Base-by-base conservation (phyloP, 1,284 basidiomycete genomes). In the Xerocomus minutiporus region DNA sequence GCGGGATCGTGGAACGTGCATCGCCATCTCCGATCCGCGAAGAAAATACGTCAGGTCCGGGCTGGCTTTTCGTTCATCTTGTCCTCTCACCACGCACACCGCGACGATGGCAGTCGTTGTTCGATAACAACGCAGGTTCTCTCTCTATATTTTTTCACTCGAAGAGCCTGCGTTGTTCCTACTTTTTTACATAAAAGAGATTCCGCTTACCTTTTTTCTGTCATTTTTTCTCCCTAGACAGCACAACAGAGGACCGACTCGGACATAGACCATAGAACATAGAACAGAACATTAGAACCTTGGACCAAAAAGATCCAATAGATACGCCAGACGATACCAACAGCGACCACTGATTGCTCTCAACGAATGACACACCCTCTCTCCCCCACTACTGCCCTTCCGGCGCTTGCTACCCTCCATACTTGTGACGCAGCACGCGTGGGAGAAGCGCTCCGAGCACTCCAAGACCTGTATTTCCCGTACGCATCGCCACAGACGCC, bases 351-450 rank as follows among this genome's bases (percentile, higher is more conserved):
- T 32, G 2, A 11, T 12, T 32, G 32, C 12, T 12, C 12, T 32
- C 28, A 50, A 51, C 46, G 44, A 34, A 64, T 57, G 60, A 41
- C 56, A 53, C 20, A 55, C 59, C 20, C 20, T 20, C 20, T 20
- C 51, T 58, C 72, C 17, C 80, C 81, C 3, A 77, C 77, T 0
- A 52, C 68, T 8, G 71, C 70, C 52, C 73, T 84, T 11, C 82
- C 79, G 4, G 66, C 74, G 3, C 74, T 84, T n/a, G 59, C 61
- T n/a, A 66, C 64, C 23, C 66, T 83, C 8, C 51, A 69, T 4
- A 54, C 60, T 9, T 68, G 68, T 41, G 62, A 72, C 5, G 62
- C 69, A 2, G 57, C 59, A 26, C 61, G 38, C 28, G 31, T 61
- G 8, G 35, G 32, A 13, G 31, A 62, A 34, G 72, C 73, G 46